Evolutionary conservation across 1,284 basidiomycete species (phyloP), one percentile per base, ranked within the genome.

Genomic region (Ganoderma multipileum): DNA sequence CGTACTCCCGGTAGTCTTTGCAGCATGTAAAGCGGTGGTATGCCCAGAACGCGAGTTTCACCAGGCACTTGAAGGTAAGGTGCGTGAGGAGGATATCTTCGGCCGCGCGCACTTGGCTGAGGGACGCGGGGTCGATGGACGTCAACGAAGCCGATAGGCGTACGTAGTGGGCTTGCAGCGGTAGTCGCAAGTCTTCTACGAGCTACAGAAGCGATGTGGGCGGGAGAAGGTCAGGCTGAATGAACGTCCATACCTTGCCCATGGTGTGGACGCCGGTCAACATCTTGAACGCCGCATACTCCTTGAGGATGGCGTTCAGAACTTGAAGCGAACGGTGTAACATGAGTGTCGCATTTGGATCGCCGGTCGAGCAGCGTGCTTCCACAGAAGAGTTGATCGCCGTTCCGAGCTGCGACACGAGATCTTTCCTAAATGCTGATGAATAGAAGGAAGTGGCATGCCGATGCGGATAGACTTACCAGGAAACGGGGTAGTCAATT

Each of bases 261-360:
- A 92, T 92, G n/a, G 83, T 85, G 74, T 86, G 87, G 60, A 91
- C 78, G 2, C 90, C 91, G 28, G 83, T 81, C 55, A 85, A 84
- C 84, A 95, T 89, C 76, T 91, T 94, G 63, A 89, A 84, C 47
- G 81, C 82, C 0, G 87, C 81, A 67, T 93, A 86, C 74, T 94
- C 93, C 75, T 92, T 92, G 23, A 93, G 66, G 52, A 94, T 76
- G 1, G 82, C 83, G 72, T 91, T 89, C 38, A 94, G 79, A 14
- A 91, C 82, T 65, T 87, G 84, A 52, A 95, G 79, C 59, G 86
- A 82, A 67, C 92, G 84, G 44, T 86, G 85, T 50, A 94, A 78
- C n/a, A 84, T 73, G n/a, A 93, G 80, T 0, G 83, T 82, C 52
- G 85, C 78, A 71, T 89, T 83, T 23, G 82, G 80, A 18, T 78